phyloP scores from a whole-genome alignment of 257 asterid genomes.

The Voacanga thouarsii region DNA sequence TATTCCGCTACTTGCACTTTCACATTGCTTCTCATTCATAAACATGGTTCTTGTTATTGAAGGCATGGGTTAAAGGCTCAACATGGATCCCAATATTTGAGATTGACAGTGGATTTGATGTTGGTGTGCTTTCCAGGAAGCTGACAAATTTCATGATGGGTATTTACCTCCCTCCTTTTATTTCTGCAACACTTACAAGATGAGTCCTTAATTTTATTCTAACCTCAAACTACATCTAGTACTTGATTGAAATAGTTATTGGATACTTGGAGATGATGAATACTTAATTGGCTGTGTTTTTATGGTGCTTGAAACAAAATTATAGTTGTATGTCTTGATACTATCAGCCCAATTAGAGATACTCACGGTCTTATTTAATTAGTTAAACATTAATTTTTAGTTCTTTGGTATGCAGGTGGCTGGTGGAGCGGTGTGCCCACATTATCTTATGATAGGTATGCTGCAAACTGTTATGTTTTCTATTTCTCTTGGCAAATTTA shows the following conservation, averaged over 20 bases:
- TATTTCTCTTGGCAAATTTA: background rate
- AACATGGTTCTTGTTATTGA: constrained; percentile 27
- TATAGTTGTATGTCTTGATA: background rate
- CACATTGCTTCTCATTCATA: constrained; percentile 7
- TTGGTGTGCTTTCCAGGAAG: constrained; percentile 66
- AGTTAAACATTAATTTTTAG: background rate
- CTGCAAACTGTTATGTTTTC: constrained; percentile 10
- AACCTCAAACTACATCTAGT: background rate
- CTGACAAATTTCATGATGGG: constrained; percentile 78
- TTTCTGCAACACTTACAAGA: background rate
- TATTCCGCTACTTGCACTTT: background rate
- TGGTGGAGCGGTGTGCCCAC: constrained; percentile 99
- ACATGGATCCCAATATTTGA: constrained; percentile 91
- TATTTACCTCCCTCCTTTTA: constrained; percentile 21
- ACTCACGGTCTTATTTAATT: background rate
- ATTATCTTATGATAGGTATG: constrained; percentile 61
- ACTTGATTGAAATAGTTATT: background rate
- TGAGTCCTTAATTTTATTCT: background rate
- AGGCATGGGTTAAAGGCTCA: constrained; percentile 97
- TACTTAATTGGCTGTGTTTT: background rate
- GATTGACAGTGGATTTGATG: constrained; percentile 58
- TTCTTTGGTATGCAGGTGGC: constrained; percentile 55
- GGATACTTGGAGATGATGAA: background rate
- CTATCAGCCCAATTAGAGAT: background rate
- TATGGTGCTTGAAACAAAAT: background rate